Evolutionary conservation across 768 basidiomycete genomes (phyloP), one percentile per base, ranked within the genome.

Genomic region (Tricholoma sp.): DNA sequence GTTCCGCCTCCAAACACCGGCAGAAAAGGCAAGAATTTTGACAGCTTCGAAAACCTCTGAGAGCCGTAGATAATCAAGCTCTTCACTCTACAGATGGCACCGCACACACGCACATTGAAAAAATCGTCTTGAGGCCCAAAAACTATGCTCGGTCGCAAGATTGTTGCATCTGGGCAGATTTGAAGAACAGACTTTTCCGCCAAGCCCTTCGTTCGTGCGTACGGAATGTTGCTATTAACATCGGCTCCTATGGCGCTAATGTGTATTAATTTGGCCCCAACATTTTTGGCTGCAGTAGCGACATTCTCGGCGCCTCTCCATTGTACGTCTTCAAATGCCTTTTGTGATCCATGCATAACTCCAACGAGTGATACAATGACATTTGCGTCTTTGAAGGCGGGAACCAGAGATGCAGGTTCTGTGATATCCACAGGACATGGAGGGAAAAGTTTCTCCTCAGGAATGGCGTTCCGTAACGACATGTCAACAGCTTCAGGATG

Each of bases 181-280:
- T 68, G 61, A n/a, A 83, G 64, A 35, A 84, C 77, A 1, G 81
- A 76, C 50, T 71, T 63, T 68, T 91, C 88, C 6, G 80, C 87
- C 12, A 85, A 69, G 1, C 78, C 84, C 64, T 87, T 88, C 19
- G 85, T 85, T 54, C 78, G 78, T 41, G 63, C 70, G 63, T 90
- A 91, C 12, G 83, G 78, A 46, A 89, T 78, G 10, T 68, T 61
- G 57, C 85, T 88, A 10, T 72, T 61, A 1, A 73, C 62, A 64
- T 88, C 76, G n/a, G 86, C 85, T n/a, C 87, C 86, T 63, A 91
- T 87, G 21, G 88, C 86, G 59, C 85, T 87, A 63, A 91, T 70
- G 61, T 88, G 85, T 21, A 86, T 74, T 16, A 86, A 71, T 61
- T 79, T 83, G 5, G 85, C 84, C 11, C 82, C 83, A 27, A 67